Base-by-base conservation (phyloP, 768 basidiomycete species). In the Leccinum longicurvipes region DNA sequence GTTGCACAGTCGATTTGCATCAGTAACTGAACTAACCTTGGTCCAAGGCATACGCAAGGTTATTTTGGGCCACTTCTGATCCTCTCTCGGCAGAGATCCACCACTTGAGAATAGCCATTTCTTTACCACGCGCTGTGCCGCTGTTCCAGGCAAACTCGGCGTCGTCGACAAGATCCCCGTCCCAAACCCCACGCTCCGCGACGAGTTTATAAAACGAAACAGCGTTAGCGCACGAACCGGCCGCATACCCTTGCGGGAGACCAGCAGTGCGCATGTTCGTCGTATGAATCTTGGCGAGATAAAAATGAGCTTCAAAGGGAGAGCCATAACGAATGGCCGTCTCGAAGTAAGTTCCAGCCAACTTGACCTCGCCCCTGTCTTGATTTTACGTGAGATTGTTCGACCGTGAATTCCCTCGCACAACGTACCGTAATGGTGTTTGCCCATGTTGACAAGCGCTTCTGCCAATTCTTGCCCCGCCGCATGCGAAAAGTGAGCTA, bases 41-140 rank as follows among this genome's bases (percentile, higher is more conserved):
- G 67, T 98, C 96, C 57, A 98, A 76, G 51, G 93, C 79, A 70
- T 85, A 95, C 0, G 94, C 97, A 17, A 99, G 74, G 65, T 99
- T 98, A 66, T 93, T 98, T 75, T 98, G 96, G 2, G 92, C 95
- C 25, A 86, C 79, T 72, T 99, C 97, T 25, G 82, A 87, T 0
- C 97, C 97, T 57, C 91, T 75, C 74, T 99, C 97, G 9, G 92
- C 93, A 29, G 93, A 92, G 50, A 97, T 82, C 89, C 87, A 92
- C 93, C 97, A 99, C 47, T 89, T 86, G 29, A 98, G 73, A 74
- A 98, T 85, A 3, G 96, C 96, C 51, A 82, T 79, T 60, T 93
- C 86, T 65, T 85, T 86, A 29, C 89, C 90, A 44, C 83, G 76
- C 39, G 87, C 85, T 2, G 82, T 82, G 11, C 81, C 83, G 29